Evolutionary conservation across 805 yeast genomes (phyloP), one percentile per base, ranked within the genome.

Genomic region (Yamadazyma scolyti): DNA sequence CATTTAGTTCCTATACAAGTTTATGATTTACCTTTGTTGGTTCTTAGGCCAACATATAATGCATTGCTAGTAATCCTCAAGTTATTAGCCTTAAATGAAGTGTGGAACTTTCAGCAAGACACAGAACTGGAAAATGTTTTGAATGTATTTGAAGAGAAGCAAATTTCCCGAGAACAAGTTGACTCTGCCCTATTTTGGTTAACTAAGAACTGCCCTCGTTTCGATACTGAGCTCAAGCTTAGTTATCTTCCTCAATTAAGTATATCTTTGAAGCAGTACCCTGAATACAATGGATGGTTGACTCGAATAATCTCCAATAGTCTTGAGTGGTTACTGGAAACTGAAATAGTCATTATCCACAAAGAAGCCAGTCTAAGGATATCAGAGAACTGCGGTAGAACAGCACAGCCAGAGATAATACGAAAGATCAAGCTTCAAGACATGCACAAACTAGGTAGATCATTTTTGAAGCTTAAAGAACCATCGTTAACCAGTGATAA

Each of bases 401-500:
- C 89, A 0, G 93, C 95, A 0, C 79, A 75, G 32, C 94, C 96
- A 0, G 75, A 78, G 14, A 70, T 82, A 43, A 59, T 68, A 2
- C 62, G 97, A 27, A 68, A 64, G 25, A 77, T 90, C 19, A 54
- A 59, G 7, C 53, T 85, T 2, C 59, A 62, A 0, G 56, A 58
- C 4, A 47, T 71, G 15, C 39, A 44, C 0, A 44, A 43, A 1
- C 37, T 46, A 2, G 53, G 57, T 3, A 39, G 45, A 20, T 37
- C 38, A 13, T 40, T 32, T 14, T 58, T 73, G 3, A 39, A 40
- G 15, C 55, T 90, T 17, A 68, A 69, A 36, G 98, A 90, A 48
- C 97, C 97, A 0, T 77, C 95, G 0, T 61, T 90, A 38, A 85
- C 96, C 0, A 74, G 77, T 22, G 98, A 93, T 55, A 83, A 82